Evolutionary conservation across 306 rosid species (phyloP), one percentile per base, ranked within the genome.

Genomic region (Begonia masoniana): DNA sequence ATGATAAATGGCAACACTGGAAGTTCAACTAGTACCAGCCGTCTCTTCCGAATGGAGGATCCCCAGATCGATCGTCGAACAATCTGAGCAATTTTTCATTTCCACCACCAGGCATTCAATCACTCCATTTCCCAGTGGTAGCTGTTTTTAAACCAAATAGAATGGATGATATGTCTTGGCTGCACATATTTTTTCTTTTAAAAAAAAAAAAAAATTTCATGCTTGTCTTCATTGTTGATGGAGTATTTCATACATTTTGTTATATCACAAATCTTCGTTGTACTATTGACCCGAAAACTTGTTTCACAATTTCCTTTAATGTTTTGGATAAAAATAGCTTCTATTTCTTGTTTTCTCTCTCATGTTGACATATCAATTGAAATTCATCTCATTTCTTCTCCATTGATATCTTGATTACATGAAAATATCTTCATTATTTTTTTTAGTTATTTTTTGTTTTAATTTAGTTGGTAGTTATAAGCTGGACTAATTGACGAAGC

Each of bases 41-140:
- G 0, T 55, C 42, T 64, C 66, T 68, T 61, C 70, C 69, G 16
- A 82, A 78, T 76, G 91, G 83, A 54, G 81, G 66, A 42, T 81
- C 73, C 59, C 68, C 65, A 54, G 80, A 64, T 15, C 72, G 62
- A 23, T 43, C 66, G 19, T 15, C 36, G 36, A 21, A 58, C 51
- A 45, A 52, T 59, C 62, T 62, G 15, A 69, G 63, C 68, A 74
- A 65, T 47, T 46, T 56, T 48, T 67, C 60, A 70, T 53, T 62
- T 58, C 75, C 80, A 42, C 10, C 64, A 23, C 81, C 66, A 31
- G 70, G 63, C 51, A 31, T 65, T 12, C 62, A 54, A 36, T 61
- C 83, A 55, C 68, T 82, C 41, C 82, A 47, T 50, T 69, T 82
- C 61, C 85, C 91, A 23, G 65, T 71, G 82, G 85, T 82, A 77